Conservation (phyloP, 345 rosid genomes). For the Murraya koenigii region DNA sequence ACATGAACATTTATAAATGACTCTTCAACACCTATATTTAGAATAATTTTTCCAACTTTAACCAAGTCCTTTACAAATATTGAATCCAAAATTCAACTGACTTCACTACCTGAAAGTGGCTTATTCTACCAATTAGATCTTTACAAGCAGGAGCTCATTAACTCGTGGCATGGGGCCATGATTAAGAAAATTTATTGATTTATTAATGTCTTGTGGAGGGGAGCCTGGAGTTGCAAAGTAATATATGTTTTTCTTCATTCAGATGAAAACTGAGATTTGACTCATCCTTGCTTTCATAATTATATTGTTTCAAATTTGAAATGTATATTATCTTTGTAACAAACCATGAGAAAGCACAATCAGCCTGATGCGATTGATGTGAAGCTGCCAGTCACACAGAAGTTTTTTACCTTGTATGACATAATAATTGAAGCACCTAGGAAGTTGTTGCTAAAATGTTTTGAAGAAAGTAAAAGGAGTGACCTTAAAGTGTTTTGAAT, state of each 20-base stretch:
- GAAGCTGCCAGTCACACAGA: not conserved
- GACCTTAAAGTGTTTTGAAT: not conserved
- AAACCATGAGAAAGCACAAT: not conserved
- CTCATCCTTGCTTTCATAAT: not conserved
- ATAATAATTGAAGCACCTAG: not conserved
- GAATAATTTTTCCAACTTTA: not conserved
- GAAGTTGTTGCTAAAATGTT: not conserved
- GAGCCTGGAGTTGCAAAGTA: slow-evolving; percentile 88
- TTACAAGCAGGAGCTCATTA: slow-evolving; percentile 75
- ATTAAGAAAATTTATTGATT: slow-evolving; percentile 86
- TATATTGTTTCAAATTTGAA: not conserved
- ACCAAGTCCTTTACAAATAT: not conserved
- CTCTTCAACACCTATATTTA: not conserved
- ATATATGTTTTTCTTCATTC: not conserved
- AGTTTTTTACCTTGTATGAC: not conserved
- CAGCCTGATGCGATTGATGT: not conserved
- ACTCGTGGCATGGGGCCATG: slow-evolving; percentile 73
- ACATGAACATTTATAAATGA: not conserved
- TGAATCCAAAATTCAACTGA: not conserved
- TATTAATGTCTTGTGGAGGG: slow-evolving; percentile 78
- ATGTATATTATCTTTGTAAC: not conserved
- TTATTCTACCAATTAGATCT: not conserved
- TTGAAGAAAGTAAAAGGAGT: too few species aligned
- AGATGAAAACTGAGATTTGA: slow-evolving; percentile 2
- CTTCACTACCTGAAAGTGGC: not conserved